A percentile compares a stretch with the other conserved stretches of the same genome.
Conservation (phyloP, 2,329 filamentous ascomycete genomes). For the Pseudogymnoascus sp. region DNA sequence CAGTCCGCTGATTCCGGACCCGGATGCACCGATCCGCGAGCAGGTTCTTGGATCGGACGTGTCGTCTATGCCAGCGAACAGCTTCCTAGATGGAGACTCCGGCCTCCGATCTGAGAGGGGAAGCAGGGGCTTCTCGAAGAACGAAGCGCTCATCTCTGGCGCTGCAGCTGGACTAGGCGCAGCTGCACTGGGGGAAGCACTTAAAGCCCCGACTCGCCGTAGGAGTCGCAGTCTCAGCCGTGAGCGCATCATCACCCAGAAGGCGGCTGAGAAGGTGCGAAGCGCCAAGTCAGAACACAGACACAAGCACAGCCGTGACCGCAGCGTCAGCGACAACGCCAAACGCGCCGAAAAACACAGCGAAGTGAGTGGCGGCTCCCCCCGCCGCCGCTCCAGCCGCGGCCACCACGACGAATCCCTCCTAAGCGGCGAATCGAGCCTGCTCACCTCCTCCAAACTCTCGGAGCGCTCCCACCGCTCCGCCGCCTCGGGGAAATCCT, state of each 20-base stretch:
- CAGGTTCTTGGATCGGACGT: conserved; percentile 71
- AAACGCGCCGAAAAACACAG: conserved; percentile 25
- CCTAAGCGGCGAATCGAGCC: conserved; percentile 50
- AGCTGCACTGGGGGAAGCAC: conserved; percentile 33
- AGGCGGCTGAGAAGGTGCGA: conserved; percentile 59
- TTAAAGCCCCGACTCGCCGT: conserved; percentile 51
- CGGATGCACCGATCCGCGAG: conserved; percentile 39
- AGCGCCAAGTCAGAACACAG: conserved; percentile 39
- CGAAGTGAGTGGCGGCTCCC: conserved; percentile 36
- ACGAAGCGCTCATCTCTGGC: conserved; percentile 22
- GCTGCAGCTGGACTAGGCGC: conserved; percentile 34
- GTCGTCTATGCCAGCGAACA: conserved; percentile 71
- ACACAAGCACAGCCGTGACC: conserved; percentile 37
- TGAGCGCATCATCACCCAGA: conserved; percentile 56
- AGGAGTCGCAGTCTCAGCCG: conserved; percentile 57
- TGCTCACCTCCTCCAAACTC: conserved; percentile 42
- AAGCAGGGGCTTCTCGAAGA: conserved; percentile 24
- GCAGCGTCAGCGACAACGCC: conserved; percentile 35
- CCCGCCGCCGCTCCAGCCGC: conserved; percentile 40
- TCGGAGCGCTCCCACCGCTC: conserved; percentile 40
- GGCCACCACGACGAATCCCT: conserved; percentile 40
- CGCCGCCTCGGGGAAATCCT: conserved; percentile 42
- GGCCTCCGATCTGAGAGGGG: conserved; percentile 31
- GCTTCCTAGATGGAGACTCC: conserved; percentile 47
- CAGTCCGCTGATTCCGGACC: conserved; percentile 50